phyloP scores from a whole-genome alignment of 768 basidiomycete species.

The Hypholoma sublateritium region DNA sequence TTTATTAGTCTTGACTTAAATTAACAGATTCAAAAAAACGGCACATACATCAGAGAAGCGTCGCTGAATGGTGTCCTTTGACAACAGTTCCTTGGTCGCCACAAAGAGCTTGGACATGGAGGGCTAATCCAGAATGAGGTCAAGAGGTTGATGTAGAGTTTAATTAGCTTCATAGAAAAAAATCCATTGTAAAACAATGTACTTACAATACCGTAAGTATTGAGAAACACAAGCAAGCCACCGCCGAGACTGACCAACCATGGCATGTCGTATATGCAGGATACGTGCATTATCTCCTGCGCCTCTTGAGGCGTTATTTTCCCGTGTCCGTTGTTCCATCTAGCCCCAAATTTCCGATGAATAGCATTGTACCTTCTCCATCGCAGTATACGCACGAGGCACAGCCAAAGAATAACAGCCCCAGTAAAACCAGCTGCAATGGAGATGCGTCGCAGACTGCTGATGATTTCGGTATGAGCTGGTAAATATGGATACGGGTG shows the following conservation, averaged over 20 bases:
- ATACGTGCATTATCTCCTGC: conserved; percentile 37
- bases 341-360: conserved; percentile 37
- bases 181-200: too few species aligned
- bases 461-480: too few species aligned
- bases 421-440: background rate
- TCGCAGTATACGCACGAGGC: conserved; percentile 36
- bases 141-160: background rate
- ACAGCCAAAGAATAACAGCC: conserved; percentile 15
- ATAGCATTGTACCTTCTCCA: conserved; percentile 43
- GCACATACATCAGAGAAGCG: conserved; percentile 50
- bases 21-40: background rate
- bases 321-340: conserved; percentile 25
- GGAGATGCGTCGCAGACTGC: too few species aligned
- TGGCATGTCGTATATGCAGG: conserved; percentile 46
- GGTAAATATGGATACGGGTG: too few species aligned
- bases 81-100: conserved; percentile 39
- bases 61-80: conserved; percentile 34
- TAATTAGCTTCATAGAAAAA: background rate
- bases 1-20: background rate
- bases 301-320: conserved; percentile 45
- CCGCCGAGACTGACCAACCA: conserved; percentile 22
- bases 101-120: conserved; percentile 43
- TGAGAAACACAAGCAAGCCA: background rate
- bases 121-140: conserved; percentile 29
- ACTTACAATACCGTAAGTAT: conserved; percentile 5